Base-by-base conservation (phyloP, 495 filamentous ascomycete genomes). In the Penicillium odoratum region DNA sequence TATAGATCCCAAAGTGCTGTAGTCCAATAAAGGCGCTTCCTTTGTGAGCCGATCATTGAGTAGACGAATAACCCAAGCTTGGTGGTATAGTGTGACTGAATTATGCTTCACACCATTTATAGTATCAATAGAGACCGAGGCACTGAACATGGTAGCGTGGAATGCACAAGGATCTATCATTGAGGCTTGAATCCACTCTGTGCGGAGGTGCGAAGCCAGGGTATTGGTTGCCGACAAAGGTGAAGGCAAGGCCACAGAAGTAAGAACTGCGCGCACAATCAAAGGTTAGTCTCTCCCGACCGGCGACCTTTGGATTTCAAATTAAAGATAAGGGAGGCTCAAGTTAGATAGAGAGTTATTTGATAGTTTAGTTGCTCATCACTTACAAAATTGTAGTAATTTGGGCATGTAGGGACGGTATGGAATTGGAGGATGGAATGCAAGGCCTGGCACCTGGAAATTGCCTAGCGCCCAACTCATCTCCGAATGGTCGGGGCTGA, bases 331-430 rank as follows among this genome's bases (percentile, higher is more conserved):
- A 21, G 21, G 21, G 21, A 21, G 21, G 21, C 21, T 21, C 21
- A 21, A 21, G 2, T 21, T 21, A 21, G 21, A 21, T 21, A 21
- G 21, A 21, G 21, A 21, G 21, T 1, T 21, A 21, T 21, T 21
- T 21, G 1, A 21, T 21, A 21, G 21, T 21, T 21, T 21, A 2
- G 21, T 21, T 21, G 21, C 21, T 21, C 1, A 8, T 7, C 6
- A 47, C 45, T 28, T 26, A 47, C 45, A 47, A 47, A 47, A 47
- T 13, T 47, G 6, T 21, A 47, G 45, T 29, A 47, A 28, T 4
- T 25, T 7, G 3, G 3, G 21, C 45, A 47, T 47, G 21, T 47
- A 47, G 16, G 45, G 21, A 11, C 21, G 45, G 26, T 47, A 47
- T 47, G 3, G 21, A 8, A 47, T 47, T 4, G 45, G 45, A 5